These are phyloP conservation scores for Cicer pinnatifidum DNA, from an alignment of 306 rosid genomes.

Conservation along the genomic window DNA sequence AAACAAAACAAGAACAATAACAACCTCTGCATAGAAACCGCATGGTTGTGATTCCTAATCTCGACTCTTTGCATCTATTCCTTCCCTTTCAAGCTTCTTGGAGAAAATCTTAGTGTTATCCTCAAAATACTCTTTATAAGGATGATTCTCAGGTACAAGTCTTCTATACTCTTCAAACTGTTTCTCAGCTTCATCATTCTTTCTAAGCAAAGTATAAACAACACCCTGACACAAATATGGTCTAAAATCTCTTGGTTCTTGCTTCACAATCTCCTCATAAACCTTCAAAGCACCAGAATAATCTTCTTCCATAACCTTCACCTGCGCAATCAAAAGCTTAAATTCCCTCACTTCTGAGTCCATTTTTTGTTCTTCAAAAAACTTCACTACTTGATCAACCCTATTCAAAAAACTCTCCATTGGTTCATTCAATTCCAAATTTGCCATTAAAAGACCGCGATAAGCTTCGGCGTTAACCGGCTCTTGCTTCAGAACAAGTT, in stretches of 20 bases:
- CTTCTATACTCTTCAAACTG: slow-evolving; percentile 72
- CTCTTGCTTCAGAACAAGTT: slow-evolving; percentile 59
- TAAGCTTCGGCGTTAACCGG: slow-evolving; percentile 69
- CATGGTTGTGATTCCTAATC: slow-evolving; percentile 44
- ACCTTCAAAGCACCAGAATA: slow-evolving; percentile 69
- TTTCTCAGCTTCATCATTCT: slow-evolving; percentile 77
- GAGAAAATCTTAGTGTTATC: slow-evolving; percentile 63
- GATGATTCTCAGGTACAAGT: slow-evolving; percentile 84
- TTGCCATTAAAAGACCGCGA: slow-evolving; percentile 73
- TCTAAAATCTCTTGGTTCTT: slow-evolving; percentile 87
- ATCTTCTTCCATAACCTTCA: slow-evolving; percentile 70
- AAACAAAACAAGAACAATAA: not conserved
- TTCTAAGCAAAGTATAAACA: slow-evolving; percentile 72
- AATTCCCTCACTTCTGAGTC: slow-evolving; percentile 76
- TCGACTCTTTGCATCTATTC: slow-evolving; percentile 50
- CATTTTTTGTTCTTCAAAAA: slow-evolving; percentile 54
- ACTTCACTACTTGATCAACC: slow-evolving; percentile 59
- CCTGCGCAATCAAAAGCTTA: slow-evolving; percentile 82
- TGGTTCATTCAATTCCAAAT: slow-evolving; percentile 50
- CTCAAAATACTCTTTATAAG: slow-evolving; percentile 72
- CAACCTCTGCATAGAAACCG: slow-evolving; percentile 47
- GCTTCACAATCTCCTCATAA: slow-evolving; percentile 74
- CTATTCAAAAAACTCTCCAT: slow-evolving; percentile 50
- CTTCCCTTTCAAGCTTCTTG: slow-evolving; percentile 55
- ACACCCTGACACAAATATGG: slow-evolving; percentile 89